Evolutionary conservation across 2,329 filamentous ascomycete species (phyloP).

Genomic region (Trichoderma semiorbis): DNA sequence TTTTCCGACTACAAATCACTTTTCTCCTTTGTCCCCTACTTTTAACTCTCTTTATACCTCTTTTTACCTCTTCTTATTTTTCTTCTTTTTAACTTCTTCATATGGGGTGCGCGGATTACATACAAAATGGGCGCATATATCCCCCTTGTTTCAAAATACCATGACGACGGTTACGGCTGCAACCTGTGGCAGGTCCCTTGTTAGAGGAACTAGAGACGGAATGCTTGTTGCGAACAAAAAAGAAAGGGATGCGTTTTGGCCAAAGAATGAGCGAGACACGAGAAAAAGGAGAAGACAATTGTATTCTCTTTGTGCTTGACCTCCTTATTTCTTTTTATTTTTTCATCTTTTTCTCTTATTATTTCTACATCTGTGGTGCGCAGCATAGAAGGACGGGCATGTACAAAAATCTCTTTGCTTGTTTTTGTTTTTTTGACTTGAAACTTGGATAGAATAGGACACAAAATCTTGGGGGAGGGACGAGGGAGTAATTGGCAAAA

Average conservation of each 20-base stretch:
- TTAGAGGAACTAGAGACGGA: constrained; percentile 16
- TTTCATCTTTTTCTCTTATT: background rate
- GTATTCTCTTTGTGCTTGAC: background rate
- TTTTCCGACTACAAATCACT: background rate
- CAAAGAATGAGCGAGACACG: background rate
- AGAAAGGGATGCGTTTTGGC: constrained; percentile 6
- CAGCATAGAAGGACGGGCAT: constrained; percentile 20
- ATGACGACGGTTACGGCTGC: constrained; percentile 23
- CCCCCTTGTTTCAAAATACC: constrained; percentile 11
- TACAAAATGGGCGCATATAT: background rate
- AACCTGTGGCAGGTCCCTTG: constrained; percentile 16
- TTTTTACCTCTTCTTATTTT: background rate
- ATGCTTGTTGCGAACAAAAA: constrained; percentile 12
- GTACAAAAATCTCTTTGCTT: constrained; percentile 9
- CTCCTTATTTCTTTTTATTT: background rate
- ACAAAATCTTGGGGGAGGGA: background rate
- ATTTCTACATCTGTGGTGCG: constrained; percentile 15
- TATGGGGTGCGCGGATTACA: background rate
- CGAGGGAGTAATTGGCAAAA: constrained; percentile 16
- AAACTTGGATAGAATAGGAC: constrained; percentile 21
- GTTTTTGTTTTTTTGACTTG: background rate
- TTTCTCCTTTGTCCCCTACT: constrained; percentile 4
- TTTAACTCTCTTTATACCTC: background rate
- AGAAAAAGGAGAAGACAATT: background rate
- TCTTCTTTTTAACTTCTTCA: constrained; percentile 3